Evolutionary conservation across 1,139 yeast genomes (phyloP).

Genomic region (Zygosaccharomyces pseudobailii): DNA sequence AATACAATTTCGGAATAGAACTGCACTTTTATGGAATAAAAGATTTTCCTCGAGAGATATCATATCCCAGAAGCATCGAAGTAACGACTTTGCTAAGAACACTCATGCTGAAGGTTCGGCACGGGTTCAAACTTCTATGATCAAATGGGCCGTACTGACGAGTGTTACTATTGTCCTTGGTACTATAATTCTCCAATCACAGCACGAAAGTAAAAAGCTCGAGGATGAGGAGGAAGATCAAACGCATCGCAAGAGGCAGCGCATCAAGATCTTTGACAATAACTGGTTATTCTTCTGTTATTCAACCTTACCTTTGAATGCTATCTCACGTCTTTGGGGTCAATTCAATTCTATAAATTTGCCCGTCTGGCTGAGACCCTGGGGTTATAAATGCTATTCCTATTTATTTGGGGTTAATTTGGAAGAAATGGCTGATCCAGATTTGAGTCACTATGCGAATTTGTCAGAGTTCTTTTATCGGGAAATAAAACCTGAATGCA

Average conservation of each 20-base stretch:
- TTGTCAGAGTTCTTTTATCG: constrained; percentile 91
- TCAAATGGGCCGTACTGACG: constrained; percentile 46
- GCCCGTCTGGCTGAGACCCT: constrained; percentile 85
- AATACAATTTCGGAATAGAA: constrained; percentile 25
- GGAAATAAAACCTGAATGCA: constrained; percentile 66
- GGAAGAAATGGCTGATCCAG: constrained; percentile 83
- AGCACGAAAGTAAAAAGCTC: constrained; percentile 20
- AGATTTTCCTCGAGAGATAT: constrained; percentile 19
- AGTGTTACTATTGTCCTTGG: constrained; percentile 31
- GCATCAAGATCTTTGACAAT: constrained; percentile 37
- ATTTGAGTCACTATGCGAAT: constrained; percentile 67
- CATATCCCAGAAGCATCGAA: constrained; percentile 9
- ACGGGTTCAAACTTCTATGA: constrained; percentile 9
- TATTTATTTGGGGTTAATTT: constrained; percentile 81
- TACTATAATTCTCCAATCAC: constrained; percentile 22
- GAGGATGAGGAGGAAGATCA: constrained; percentile 36
- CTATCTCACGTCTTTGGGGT: constrained; percentile 94
- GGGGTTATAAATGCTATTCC: constrained; percentile 76
- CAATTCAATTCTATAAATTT: constrained; percentile 73
- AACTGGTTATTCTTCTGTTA: constrained; percentile 89
- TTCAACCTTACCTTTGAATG: constrained; percentile 85
- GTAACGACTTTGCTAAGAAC: constrained; percentile 11
- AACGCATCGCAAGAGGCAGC: constrained; percentile 49
- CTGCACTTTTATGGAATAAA: constrained; percentile 25
- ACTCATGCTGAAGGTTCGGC: constrained; percentile 5